Evolutionary conservation across 225 moss, liverwort and hornwort species (phyloP), one percentile per base, ranked within the genome.

Genomic region (Bryoerythrophyllum caledonicum): DNA sequence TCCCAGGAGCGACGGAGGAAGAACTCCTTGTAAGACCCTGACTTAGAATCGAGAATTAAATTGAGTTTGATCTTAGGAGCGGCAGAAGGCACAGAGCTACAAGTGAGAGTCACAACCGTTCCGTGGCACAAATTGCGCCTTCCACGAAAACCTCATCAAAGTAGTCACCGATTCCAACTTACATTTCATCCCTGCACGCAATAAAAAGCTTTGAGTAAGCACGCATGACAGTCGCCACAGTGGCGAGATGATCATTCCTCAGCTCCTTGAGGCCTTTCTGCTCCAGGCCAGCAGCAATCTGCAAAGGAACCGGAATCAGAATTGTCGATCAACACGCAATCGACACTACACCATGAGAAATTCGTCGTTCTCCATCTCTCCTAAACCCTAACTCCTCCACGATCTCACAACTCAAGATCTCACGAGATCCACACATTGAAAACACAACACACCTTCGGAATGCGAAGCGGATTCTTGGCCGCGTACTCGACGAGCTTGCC

Each of bases 401-500:
- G 21, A 23, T 2, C 7, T 23, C 72, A 66, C 5, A n/a, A n/a
- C n/a, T 21, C 61, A 32, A 14, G 9, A 49, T 53, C n/a, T 21
- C 26, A 32, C 51, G 27, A 10, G 35, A 61, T 77, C 61, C 54
- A 14, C 15, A 70, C 56, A 4, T 44, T 59, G 3, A 65, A 35
- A 62, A 24, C 32, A 60, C 16, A 21, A 77, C 78, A 16, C 26
- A 96, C 96, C 96, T 96, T 96, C 4, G 96, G 94, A 65, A 96
- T 96, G 10, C 96, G 90, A 80, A 94, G 74, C 4, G 96, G 96
- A 49, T 96, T 96, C 59, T 91, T 96, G 44, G 87, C 90, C 19
- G 96, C 96, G 63, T 96, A 96, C 68, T 96, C 94, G 28, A 88
- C 92, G 44, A 96, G 77, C 86, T 94, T 96, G 65, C 91, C 91